These are phyloP conservation scores for Hypoxylon sp. DNA, from an alignment of 2,329 filamentous ascomycete genomes.

Conservation along the genomic window DNA sequence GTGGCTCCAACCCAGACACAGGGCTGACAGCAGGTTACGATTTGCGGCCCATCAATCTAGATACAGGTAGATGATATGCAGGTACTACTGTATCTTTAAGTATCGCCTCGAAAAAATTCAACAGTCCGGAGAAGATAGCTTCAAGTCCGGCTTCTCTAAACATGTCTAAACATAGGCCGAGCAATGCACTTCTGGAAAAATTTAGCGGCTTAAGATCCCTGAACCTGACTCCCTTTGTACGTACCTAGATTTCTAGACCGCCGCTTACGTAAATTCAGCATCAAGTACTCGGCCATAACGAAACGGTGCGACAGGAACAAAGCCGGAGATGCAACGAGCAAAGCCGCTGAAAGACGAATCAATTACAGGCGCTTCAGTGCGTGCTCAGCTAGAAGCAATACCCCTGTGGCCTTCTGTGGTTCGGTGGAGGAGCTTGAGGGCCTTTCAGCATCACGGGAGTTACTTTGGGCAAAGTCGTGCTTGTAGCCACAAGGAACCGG, in stretches of 20 bases:
- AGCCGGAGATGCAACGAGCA: conserved; percentile 2
- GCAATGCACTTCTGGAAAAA: conserved; percentile 8
- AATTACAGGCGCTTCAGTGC: conserved; percentile 19
- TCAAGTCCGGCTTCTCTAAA: neutral
- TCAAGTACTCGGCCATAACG: no score
- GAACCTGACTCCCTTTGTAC: conserved; percentile 3
- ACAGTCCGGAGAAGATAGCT: no score
- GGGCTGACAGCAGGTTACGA: conserved; percentile 21
- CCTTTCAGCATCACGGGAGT: no score
- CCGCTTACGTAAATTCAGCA: conserved; percentile 29
- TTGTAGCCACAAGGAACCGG: conserved; percentile 24
- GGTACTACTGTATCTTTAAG: no score
- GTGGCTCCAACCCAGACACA: neutral
- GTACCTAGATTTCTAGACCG: neutral
- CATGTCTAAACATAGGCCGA: conserved; percentile 1
- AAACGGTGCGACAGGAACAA: no score
- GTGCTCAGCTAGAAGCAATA: conserved; percentile 20
- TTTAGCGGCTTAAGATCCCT: conserved; percentile 15
- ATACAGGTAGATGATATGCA: conserved; percentile 6
- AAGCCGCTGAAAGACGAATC: conserved; percentile 10
- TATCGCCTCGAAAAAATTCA: neutral
- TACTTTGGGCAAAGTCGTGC: no score
- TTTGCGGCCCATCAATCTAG: conserved; percentile 3
- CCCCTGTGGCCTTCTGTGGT: conserved; percentile 17
- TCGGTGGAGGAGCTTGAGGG: conserved; percentile 29